Evolutionary conservation across 1,284 basidiomycete species (phyloP).

Genomic region (Apiotrichum domesticum): DNA sequence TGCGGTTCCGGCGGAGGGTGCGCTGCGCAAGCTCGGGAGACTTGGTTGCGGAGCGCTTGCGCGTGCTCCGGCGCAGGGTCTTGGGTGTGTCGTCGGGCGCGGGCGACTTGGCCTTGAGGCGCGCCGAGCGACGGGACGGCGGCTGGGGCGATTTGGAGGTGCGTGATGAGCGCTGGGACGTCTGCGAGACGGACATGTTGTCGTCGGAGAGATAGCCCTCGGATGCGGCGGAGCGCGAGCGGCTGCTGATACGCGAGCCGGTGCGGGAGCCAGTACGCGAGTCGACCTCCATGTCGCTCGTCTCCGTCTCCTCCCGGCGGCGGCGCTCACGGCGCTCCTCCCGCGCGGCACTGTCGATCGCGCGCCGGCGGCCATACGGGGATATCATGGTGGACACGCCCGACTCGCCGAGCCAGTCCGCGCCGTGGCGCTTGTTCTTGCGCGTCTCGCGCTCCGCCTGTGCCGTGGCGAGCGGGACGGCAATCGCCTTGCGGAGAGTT

Average conservation of each 20-base stretch:
- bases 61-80: constrained; percentile 13
- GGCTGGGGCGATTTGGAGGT: constrained; percentile 15
- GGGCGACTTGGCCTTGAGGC: constrained; percentile 22
- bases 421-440: constrained; percentile 16
- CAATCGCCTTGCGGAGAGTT: constrained; percentile 36
- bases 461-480: constrained; percentile 40
- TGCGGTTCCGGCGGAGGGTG: constrained; percentile 2
- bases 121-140: constrained; percentile 30
- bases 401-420: constrained; percentile 19
- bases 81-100: constrained; percentile 23
- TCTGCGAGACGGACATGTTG: constrained; percentile 8
- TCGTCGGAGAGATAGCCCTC: constrained; percentile 5
- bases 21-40: constrained; percentile 6
- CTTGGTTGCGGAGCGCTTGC: constrained; percentile 4
- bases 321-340: constrained; percentile 21
- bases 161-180: constrained; percentile 6
- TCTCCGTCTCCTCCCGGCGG: constrained; percentile 6
- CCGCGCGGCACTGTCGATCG: constrained; percentile 26
- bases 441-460: constrained; percentile 26
- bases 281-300: constrained; percentile 17
- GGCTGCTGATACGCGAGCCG: not conserved
- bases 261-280: constrained; percentile 9
- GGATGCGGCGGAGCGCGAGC: constrained; percentile 4
- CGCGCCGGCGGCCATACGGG: constrained; percentile 41
- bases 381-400: constrained; percentile 41